Evolutionary conservation across 352 stramenopile genomes (phyloP).

Genomic region (Phytophthora syringae): DNA sequence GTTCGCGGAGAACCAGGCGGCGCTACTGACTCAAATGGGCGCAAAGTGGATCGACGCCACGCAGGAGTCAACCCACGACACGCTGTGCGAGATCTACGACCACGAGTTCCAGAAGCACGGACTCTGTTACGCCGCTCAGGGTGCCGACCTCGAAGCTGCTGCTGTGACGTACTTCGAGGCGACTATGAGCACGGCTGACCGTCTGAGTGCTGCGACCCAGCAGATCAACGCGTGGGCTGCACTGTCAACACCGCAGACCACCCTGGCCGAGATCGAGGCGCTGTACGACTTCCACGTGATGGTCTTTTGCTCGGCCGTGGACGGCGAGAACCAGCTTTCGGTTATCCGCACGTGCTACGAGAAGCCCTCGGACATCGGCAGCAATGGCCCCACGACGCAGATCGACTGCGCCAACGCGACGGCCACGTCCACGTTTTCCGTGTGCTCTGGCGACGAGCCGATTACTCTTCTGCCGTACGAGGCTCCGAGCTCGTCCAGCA

Average conservation of each 20-base stretch:
- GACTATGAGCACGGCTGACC: conserved; percentile 56
- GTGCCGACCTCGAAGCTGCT: conserved; percentile 53
- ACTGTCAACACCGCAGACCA: conserved; percentile 33
- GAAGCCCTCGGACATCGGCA: conserved; percentile 43
- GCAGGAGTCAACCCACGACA: conserved; percentile 55
- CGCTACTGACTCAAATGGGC: conserved; percentile 61
- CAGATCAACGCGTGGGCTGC: conserved; percentile 71
- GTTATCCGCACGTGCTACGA: conserved; percentile 75
- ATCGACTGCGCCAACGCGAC: conserved; percentile 50
- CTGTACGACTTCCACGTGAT: conserved; percentile 71
- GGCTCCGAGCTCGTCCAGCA: conserved; percentile 24
- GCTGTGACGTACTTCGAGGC: conserved; percentile 73
- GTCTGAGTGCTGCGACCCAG: conserved; percentile 43
- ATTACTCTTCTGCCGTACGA: conserved; percentile 57
- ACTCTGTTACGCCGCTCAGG: conserved; percentile 70
- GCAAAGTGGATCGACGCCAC: conserved; percentile 75
- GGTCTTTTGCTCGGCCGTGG: conserved; percentile 65
- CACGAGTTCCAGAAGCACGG: conserved; percentile 90
- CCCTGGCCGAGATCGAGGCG: conserved; percentile 47
- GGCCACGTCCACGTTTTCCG: conserved; percentile 37
- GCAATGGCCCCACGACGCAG: conserved; percentile 48
- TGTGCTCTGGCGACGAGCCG: conserved; percentile 47
- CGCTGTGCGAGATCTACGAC: conserved; percentile 83
- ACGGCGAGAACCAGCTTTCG: conserved; percentile 66
- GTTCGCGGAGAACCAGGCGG: conserved; percentile 46